phyloP scores from a whole-genome alignment of 2,329 filamentous ascomycete genomes.

The Penicillium italicum region DNA sequence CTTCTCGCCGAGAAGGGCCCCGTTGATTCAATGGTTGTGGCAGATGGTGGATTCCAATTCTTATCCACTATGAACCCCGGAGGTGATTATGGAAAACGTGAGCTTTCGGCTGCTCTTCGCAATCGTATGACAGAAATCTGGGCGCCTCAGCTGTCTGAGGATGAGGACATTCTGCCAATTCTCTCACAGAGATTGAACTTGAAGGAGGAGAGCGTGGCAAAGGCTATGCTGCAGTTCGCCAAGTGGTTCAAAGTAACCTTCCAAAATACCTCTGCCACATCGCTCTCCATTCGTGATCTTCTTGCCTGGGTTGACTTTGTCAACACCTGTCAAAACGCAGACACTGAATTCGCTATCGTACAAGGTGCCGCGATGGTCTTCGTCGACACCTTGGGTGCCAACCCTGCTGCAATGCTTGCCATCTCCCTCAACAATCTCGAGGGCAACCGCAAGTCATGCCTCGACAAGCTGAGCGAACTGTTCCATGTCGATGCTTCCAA shows the following conservation, averaged over 20 bases:
- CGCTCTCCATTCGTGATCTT: slow-evolving; percentile 88
- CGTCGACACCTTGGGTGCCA: slow-evolving; percentile 90
- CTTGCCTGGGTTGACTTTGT: slow-evolving; percentile 92
- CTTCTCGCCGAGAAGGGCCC: slow-evolving; percentile 91
- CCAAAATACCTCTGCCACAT: slow-evolving; percentile 68
- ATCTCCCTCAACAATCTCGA: slow-evolving; percentile 66
- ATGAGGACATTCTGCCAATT: slow-evolving; percentile 83
- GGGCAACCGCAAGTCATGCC: slow-evolving; percentile 67
- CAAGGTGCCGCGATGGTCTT: slow-evolving; percentile 95
- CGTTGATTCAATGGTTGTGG: slow-evolving; percentile 74
- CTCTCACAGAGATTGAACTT: slow-evolving; percentile 68
- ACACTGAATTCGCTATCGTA: slow-evolving; percentile 55
- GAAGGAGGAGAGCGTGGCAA: slow-evolving; percentile 56
- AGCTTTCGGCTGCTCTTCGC: slow-evolving; percentile 87
- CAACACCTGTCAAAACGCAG: slow-evolving; percentile 58
- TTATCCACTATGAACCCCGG: slow-evolving; percentile 99
- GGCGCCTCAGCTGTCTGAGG: slow-evolving; percentile 83
- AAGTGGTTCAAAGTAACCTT: slow-evolving; percentile 85
- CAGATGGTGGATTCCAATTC: slow-evolving; percentile 81
- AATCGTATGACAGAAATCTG: slow-evolving; percentile 99
- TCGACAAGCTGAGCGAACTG: slow-evolving; percentile 67
- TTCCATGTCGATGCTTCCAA: slow-evolving; percentile 60
- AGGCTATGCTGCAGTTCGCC: slow-evolving; percentile 77
- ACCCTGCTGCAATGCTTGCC: slow-evolving; percentile 81
- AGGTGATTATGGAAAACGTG: slow-evolving; percentile 96